Base-by-base conservation (phyloP, 306 rosid species). In the Notholithocarpus densiflorus region DNA sequence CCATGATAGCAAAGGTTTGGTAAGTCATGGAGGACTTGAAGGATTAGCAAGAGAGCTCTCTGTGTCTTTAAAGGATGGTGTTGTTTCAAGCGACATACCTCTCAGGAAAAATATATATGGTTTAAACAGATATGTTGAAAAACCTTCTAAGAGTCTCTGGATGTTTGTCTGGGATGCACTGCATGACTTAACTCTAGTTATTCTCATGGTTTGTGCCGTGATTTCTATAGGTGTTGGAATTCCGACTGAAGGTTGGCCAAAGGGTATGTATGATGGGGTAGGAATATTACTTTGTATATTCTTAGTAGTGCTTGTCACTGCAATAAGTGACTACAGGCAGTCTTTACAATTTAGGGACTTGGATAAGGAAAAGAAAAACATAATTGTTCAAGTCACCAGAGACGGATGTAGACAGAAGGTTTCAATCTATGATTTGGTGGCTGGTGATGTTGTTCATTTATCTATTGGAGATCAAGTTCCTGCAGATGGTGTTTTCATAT, bases 81-180 rank as follows among this genome's bases (percentile, higher is more conserved):
- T 88, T 57, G 72, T 29, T 74, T 85, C 92, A 10, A 66, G 65
- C 1, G 89, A 86, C 64, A 81, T 90, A 54, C 20, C 86, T 21
- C 75, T 61, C 5, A 89, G 98, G 82, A 91, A 90, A 68, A 61
- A 84, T 0, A 68, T 86, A 59, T 95, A 75, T 45, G 97, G 96
- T 24, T 62, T 66, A 51, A 95, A 91, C 81, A 82, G 76, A 5
- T 83, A 32, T 24, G 75, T 82, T 1, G 98, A 93, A 88, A 93
- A 87, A 77, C 92, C 97, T 51, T 65, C 90, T 2, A 93, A 92
- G 82, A 90, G 90, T 52, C 89, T 95, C 37, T 89, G 93, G 95
- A 81, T 86, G 97, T 95, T 84, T 23, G 89, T 95, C 24, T 95
- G 98, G 98, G 98, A 95, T 70, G 97, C 98, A 76, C 64, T 91